phyloP scores from a whole-genome alignment of 306 rosid genomes.

The Ormosia emarginata region DNA sequence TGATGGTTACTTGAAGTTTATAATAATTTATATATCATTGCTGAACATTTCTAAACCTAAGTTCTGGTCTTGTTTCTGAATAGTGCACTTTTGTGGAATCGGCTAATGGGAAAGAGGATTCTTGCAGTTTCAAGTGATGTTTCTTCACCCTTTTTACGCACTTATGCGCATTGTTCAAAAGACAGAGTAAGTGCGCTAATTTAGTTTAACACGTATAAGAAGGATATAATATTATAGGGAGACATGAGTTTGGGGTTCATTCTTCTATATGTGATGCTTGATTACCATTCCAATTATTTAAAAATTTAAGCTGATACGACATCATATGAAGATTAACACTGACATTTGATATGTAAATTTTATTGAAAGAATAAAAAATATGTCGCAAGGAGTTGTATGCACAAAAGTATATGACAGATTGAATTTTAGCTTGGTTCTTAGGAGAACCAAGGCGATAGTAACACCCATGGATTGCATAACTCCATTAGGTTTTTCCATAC shows the following conservation, averaged over 20 bases:
- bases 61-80: slow-evolving; percentile 22
- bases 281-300: not conserved
- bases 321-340: not conserved
- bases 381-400: not conserved
- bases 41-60: slow-evolving; percentile 17
- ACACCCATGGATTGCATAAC: not conserved
- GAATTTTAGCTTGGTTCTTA: not conserved
- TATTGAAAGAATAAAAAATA: not conserved
- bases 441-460: not conserved
- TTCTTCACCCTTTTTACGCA: slow-evolving; percentile 65
- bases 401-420: not conserved
- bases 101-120: slow-evolving; percentile 82
- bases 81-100: slow-evolving; percentile 94
- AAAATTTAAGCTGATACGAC: not conserved
- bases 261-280: not conserved
- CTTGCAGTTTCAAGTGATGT: slow-evolving; percentile 48
- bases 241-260: not conserved
- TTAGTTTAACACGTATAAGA: not conserved
- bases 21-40: not conserved
- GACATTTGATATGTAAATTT: not conserved
- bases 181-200: slow-evolving; percentile 60
- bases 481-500: not conserved
- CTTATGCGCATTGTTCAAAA: slow-evolving; percentile 86
- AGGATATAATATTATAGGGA: not conserved
- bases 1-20: not conserved